These are phyloP conservation scores for Nasturtium officinale DNA, from an alignment of 345 rosid species.

Conservation along the genomic window DNA sequence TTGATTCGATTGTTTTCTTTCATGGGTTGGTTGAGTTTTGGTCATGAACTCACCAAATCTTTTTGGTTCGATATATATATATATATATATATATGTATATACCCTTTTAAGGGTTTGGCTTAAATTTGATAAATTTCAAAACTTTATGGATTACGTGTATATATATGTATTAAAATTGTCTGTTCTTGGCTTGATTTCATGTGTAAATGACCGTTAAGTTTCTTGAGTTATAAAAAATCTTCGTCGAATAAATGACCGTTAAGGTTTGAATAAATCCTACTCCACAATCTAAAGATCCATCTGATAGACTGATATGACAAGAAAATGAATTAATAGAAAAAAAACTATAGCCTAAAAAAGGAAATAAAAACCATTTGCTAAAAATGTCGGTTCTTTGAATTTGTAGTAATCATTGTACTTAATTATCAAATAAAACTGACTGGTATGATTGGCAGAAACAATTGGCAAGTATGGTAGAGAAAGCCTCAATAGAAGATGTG, in stretches of 20 bases:
- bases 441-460: slow-evolving; percentile 66
- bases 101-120: slow-evolving; percentile 27
- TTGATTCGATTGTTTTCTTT: not conserved
- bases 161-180: not conserved
- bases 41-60: not conserved
- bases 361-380: slow-evolving; percentile 28
- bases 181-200: slow-evolving; percentile 37
- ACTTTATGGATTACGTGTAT: slow-evolving; percentile 3
- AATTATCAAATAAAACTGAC: slow-evolving; percentile 11
- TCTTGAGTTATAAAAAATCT: not conserved
- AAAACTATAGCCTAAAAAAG: slow-evolving; percentile 27
- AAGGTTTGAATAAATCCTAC: slow-evolving; percentile 39
- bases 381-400: slow-evolving; percentile 24
- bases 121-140: slow-evolving; percentile 23
- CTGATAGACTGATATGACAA: slow-evolving; percentile 18
- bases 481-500: slow-evolving; percentile 95
- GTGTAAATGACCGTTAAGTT: not conserved
- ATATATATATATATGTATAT: no score
- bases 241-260: no score
- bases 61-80: no score
- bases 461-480: slow-evolving; percentile 91
- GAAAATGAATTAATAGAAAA: slow-evolving; percentile 25
- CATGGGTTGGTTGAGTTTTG: slow-evolving; percentile 35
- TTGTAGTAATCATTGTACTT: slow-evolving; percentile 15
- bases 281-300: slow-evolving; percentile 30